Conservation (phyloP, 148 eudicot genomes). For the Spergularia bocconei region DNA sequence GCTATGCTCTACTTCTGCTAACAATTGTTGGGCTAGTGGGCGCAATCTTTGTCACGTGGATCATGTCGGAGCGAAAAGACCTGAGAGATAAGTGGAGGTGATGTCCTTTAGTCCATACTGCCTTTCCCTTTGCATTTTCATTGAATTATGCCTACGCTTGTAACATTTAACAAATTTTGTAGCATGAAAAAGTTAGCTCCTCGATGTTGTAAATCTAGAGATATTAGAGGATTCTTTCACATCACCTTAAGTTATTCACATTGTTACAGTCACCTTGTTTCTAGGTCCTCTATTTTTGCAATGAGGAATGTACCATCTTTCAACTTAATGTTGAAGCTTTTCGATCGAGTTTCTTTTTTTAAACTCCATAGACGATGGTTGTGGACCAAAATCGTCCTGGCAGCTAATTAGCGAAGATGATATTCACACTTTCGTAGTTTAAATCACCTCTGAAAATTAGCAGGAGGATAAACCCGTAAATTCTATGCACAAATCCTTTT, state of each 20-base stretch:
- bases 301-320: background rate
- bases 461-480: no score
- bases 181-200: conserved; percentile 23
- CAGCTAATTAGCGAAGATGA: no score
- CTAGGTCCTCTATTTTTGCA: background rate
- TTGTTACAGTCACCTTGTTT: background rate
- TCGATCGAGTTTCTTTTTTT: no score
- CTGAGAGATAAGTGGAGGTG: conserved; percentile 96
- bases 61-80: conserved; percentile 87
- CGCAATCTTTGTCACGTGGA: conserved; percentile 86
- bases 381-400: no score
- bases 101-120: conserved; percentile 4
- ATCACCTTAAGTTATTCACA: conserved; percentile 2
- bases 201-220: conserved; percentile 29
- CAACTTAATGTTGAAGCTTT: no score
- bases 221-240: conserved; percentile 9
- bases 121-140: conserved; percentile 18
- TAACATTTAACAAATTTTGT: conserved; percentile 38
- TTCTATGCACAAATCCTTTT: no score
- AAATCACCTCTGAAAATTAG: background rate
- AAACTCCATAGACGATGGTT: no score
- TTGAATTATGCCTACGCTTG: conserved; percentile 9
- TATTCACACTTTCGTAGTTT: no score
- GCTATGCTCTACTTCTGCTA: conserved; percentile 82
- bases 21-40: conserved; percentile 79